Percentiles rank a stretch among this genome's conserved stretches.
Conservation (phyloP, 192 early-diverging fungal genomes). For the Lobosporangium transversale region DNA sequence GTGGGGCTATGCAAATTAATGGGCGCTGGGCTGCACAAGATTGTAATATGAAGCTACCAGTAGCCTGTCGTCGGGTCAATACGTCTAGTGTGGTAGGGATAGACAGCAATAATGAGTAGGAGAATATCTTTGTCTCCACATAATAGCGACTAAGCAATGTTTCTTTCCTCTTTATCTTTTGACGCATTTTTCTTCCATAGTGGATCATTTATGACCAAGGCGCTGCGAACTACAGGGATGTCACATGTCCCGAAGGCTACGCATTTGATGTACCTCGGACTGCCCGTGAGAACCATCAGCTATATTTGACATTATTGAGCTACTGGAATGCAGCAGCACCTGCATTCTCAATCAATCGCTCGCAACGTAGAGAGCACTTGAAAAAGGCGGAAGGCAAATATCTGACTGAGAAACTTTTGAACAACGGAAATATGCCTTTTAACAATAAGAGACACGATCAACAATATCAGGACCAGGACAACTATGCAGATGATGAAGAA, state of each 20-base stretch:
- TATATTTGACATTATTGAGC: conserved; percentile 10
- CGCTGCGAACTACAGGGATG: conserved; percentile 38
- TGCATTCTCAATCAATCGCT: neutral
- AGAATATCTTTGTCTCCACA: too few relatives aligned
- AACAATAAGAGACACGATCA: neutral
- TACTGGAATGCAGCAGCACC: conserved; percentile 21
- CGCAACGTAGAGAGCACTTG: neutral
- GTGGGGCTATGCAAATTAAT: conserved; percentile 47
- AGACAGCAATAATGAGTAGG: too few relatives aligned
- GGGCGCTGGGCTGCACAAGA: conserved; percentile 45
- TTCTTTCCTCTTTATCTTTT: neutral
- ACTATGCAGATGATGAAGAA: conserved; percentile 8
- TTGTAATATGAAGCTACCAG: conserved; percentile 41
- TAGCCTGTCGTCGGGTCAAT: conserved; percentile 34
- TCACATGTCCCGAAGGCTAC: conserved; percentile 33
- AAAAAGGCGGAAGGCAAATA: neutral
- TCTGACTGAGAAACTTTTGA: conserved; percentile 1
- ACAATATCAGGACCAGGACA: neutral
- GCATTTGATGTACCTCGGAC: conserved; percentile 45
- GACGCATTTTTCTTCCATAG: conserved; percentile 1
- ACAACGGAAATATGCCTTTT: neutral
- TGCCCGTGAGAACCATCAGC: conserved; percentile 24
- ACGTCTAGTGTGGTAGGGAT: conserved; percentile 18
- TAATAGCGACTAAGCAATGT: too few relatives aligned
- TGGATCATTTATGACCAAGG: conserved; percentile 39